Evolutionary conservation across 352 stramenopile genomes (phyloP).

Genomic region (Phytophthora aleatoria): DNA sequence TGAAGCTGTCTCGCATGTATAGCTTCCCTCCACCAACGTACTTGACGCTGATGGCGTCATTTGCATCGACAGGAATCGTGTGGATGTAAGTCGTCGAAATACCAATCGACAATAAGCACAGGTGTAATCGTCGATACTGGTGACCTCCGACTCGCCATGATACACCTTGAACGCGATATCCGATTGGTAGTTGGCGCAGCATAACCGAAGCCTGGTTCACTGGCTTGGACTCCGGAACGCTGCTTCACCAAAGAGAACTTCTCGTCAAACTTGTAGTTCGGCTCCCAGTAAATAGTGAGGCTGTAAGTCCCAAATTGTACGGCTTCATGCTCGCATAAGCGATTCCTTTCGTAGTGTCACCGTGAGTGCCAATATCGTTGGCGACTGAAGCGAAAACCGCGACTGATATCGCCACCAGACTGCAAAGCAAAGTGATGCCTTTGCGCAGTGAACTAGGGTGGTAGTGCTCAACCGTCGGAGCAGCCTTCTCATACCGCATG

Average conservation of each 20-base stretch:
- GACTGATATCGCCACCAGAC: neutral
- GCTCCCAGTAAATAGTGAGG: conserved; percentile 10
- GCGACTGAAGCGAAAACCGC: neutral
- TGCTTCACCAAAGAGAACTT: neutral
- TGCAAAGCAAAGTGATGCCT: neutral
- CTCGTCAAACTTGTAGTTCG: neutral
- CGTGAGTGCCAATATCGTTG: neutral
- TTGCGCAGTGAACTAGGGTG: neutral
- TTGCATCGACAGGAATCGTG: conserved; percentile 10
- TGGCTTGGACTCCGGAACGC: neutral
- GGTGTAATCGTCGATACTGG: conserved; percentile 15
- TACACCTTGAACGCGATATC: conserved; percentile 23
- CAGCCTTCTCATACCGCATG: neutral
- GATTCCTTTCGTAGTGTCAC: conserved; percentile 3
- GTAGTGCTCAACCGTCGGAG: neutral
- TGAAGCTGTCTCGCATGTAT: conserved; percentile 17
- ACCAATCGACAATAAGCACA: conserved; percentile 13
- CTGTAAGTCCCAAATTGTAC: neutral
- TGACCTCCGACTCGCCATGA: neutral
- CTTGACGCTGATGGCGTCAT: conserved; percentile 15
- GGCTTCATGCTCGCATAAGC: conserved; percentile 19
- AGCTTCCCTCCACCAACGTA: conserved; percentile 16
- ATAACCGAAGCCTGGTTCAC: conserved; percentile 4
- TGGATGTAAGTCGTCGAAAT: conserved; percentile 15
- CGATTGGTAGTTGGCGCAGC: conserved; percentile 10